phyloP scores from a whole-genome alignment of 306 rosid genomes.

The Glycine soja region DNA sequence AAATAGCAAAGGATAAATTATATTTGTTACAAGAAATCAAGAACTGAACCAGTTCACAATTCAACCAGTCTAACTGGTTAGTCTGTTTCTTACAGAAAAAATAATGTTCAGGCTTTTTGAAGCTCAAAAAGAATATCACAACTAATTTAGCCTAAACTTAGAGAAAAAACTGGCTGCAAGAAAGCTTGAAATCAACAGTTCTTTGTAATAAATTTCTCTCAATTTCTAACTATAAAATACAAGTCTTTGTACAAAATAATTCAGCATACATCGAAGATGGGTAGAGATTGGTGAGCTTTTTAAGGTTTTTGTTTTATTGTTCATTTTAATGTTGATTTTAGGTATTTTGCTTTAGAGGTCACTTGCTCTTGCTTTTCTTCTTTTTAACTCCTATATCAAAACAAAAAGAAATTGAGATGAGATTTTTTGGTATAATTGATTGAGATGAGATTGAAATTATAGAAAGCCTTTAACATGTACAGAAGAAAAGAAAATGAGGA shows the following conservation, averaged over 20 bases:
- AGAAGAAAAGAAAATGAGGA: not conserved
- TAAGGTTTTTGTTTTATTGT: not conserved
- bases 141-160: constrained; percentile 3
- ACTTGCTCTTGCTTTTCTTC: not conserved
- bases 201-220: constrained; percentile 5
- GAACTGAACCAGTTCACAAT: constrained; percentile 24
- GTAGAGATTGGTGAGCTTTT: not conserved
- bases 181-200: constrained; percentile 15
- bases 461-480: not conserved
- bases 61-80: constrained; percentile 18
- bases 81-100: constrained; percentile 6
- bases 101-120: not conserved
- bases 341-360: constrained; percentile 6
- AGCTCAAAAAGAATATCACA: constrained; percentile 24
- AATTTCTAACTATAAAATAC: constrained; percentile 26
- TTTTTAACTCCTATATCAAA: not conserved
- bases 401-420: constrained; percentile 2
- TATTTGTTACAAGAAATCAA: constrained; percentile 1
- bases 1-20: constrained; percentile 7
- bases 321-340: not conserved
- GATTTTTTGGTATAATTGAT: too few relatives aligned
- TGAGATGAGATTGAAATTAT: constrained; percentile 16
- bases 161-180: not conserved
- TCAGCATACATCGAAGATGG: not conserved
- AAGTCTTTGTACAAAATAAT: constrained; percentile 25